Evolutionary conservation across 768 basidiomycete species (phyloP), one percentile per base, ranked within the genome.

Genomic region (Fomitopsis pulvina): DNA sequence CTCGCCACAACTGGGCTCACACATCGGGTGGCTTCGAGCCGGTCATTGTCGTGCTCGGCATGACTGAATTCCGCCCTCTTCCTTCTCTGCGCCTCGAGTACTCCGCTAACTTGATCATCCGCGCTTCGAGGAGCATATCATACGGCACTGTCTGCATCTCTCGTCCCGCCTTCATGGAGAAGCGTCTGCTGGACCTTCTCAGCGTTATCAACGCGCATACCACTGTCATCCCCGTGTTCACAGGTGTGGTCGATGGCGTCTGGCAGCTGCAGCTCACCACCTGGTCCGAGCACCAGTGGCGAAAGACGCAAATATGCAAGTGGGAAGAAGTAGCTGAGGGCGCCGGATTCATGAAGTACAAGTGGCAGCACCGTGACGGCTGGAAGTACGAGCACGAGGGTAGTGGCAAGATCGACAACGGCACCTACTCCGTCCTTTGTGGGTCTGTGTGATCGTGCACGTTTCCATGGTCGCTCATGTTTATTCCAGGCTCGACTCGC

Each of bases 71-170:
- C 44, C 56, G 59, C 34, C 22, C 46, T 28, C 50, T 59, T 14
- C 54, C 57, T 21, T 32, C 57, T 20, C 29, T 12, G 20, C 55
- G 43, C 30, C 56, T 61, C 49, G 58, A 55, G 30, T 59, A 47
- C 51, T 58, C 58, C 34, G 40, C 52, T 21, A 45, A 32, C 27
- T 64, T 61, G 64, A 45, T 60, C 52, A 51, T 57, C 18, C 54
- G 52, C 25, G 43, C 37, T 7, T 52, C 55, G 28, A 41, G 46
- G 27, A 51, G 52, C 18, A 45, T 61, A 42, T 62, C 63, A 3
- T 58, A 56, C 46, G 63, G 62, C 32, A 64, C 60, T 0, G 47
- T 65, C 48, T 49, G 54, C 46, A 56, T 65, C 44, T 56, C 61
- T 16, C 52, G 51, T 41, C 41, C 52, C 20, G 46, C 55, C 27